Base-by-base conservation (phyloP, 2,329 filamentous ascomycete species). In the Fonsecaea erecta region DNA sequence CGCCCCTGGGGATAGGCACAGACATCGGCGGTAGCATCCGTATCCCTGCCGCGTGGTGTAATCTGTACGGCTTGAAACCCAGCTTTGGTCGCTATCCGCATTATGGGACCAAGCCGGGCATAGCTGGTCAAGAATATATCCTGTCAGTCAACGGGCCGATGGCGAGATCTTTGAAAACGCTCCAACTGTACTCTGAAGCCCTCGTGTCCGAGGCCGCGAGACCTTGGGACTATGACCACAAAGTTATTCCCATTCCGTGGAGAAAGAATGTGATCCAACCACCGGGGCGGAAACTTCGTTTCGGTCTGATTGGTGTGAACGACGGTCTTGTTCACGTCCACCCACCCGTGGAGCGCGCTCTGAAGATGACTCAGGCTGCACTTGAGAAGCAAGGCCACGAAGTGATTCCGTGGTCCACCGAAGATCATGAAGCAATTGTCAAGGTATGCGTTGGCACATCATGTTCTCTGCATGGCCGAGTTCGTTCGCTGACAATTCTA, bases 21-120 rank as follows among this genome's bases (percentile, higher is more conserved):
- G 80, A 82, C 64, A 82, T 82, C 40, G 71, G 74, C n/a, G 78
- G 77, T 7, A 76, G 74, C 58, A 75, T 80, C 48, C 72, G 78
- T 24, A 77, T 79, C 52, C 78, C 78, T 0, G 70, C 73, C 62
- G 74, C 75, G 1, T 79, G 76, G 63, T 78, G 75, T 70, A 69
- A 73, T 30, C 65, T 79, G 1, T 79, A 77, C 67, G 77, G 77
- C 1, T 67, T 79, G 32, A 80, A 79, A 60, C 77, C 78, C 2
- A 76, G 75, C 2, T 75, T 76, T 64, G 77, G 78, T 51, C 71
- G 77, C 11, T 76, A 79, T 65, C 77, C 77, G 51, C 73, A 74
- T 35, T 77, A 74, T 54, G 77, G 76, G 35, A 72, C 70, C 2
- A 74, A 76, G 58, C 74, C 77, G 1, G 74, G 75, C 8, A 77